Evolutionary conservation across 2,329 filamentous ascomycete species (phyloP), one percentile per base, ranked within the genome.

Genomic region (Purpureocillium lavendulum): DNA sequence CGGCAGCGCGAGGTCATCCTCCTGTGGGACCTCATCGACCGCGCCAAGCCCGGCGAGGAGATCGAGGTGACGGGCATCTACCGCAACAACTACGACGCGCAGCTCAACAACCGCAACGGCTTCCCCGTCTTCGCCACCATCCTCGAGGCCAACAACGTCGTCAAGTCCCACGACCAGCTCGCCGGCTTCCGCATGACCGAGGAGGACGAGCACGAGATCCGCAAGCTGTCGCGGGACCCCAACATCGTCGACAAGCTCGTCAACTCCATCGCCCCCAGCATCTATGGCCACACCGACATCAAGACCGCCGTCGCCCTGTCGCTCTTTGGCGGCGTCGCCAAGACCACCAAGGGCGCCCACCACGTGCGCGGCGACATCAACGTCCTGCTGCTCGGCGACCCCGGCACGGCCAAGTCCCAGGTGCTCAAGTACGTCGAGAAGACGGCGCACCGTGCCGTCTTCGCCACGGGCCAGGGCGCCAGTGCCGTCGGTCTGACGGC

Each of bases 121-220:
- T 97, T 98, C 66, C 92, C 92, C 0, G 92, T 98, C 29, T 98
- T 98, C 61, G 90, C 92, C 4, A 98, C 92, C 0, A 92, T 98
- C 43, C 75, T 98, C 4, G 92, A 98, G 62, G 94, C 94, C 18
- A 98, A 98, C 64, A 89, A 98, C 50, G 80, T 97, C 5, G 82
- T 97, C 63, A 98, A 98, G 63, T 83, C 90, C 1, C 92, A 98
- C 57, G 92, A 98, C 59, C 89, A 98, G 64, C 81, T 98, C 44
- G 92, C 92, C 54, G 92, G 92, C 41, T 98, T 98, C 73, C 80
- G 88, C 44, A 72, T 98, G 56, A 97, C 87, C 0, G 90, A 97
- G 56, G 84, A 95, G 54, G 94, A 98, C 55, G 92, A 97, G 64
- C 84, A 87, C 16, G 71, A 87, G 45, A 98, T 98, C 49, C 84